Evolutionary conservation across 106 monocot genomes (phyloP), one percentile per base, ranked within the genome.

Genomic region (Dioscorea alata): DNA sequence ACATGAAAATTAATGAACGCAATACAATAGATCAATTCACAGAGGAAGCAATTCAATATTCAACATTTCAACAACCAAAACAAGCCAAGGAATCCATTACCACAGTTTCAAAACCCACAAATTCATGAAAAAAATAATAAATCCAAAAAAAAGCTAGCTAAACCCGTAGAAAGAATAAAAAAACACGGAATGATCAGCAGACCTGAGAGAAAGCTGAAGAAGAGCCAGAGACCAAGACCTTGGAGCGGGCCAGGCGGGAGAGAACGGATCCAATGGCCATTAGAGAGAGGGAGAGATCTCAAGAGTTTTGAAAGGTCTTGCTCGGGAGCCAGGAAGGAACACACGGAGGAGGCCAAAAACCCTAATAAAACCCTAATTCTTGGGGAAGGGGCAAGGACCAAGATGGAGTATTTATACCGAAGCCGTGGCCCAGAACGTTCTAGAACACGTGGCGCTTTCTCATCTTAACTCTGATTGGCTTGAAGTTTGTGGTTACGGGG

Each of bases 221-320:
- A 19, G 54, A 52, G 60, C 75, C 48, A 50, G 69, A 28, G 28
- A 53, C 59, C 49, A 80, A 31, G 58, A 74, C 15, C 51, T 60
- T 74, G 60, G 85, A 74, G 77, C 81, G 74, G 33, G 77, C 66
- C 51, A 85, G 58, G 77, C 81, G 64, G 2, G 85, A 81, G 49
- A 85, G 68, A 24, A 78, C 34, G 51, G 85, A 71, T 14, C 67
- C 73, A 24, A 74, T 73, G 56, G 81, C 78, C 78, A 85, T 85
- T 17, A 67, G 31, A 16, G 74, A 42, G n/a, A 33, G 31, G 16
- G 74, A 42, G n/a, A 33, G 32, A 21, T 50, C 33, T 12, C 17
- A 50, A 57, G 10, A 10, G 33, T 19, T 2, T 16, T 5, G 54
- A 54, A 18, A 18, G 15, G 54, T 0, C 18, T 54, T 54, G 4